Base-by-base conservation (phyloP, 1,284 basidiomycete genomes). In the Boletus semigastroideus region DNA sequence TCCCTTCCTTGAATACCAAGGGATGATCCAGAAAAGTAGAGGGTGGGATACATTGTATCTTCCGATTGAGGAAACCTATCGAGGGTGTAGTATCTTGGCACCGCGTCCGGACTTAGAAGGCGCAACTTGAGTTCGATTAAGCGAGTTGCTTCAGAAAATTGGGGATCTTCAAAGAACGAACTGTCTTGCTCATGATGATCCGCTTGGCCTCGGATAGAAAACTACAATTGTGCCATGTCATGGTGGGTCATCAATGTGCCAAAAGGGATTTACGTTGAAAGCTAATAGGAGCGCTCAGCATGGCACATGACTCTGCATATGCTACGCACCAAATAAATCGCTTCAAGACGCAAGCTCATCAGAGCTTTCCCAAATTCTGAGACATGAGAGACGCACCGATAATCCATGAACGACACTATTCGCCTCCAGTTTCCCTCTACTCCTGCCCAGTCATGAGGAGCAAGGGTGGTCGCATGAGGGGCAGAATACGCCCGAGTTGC, bases 401-500 rank as follows among this genome's bases (percentile, higher is more conserved):
- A 86, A 68, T 88, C 86, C 83, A 87, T 84, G 59, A 86, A 88
- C 52, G 79, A 86, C 14, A 87, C 80, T 55, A 83, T 81, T 65
- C 86, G 72, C 58, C 78, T 74, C 86, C 86, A 89, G 16, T 74
- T 78, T 63, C 84, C 86, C 64, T 83, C 80, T 5, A 87, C 77
- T 12, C 84, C 84, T 27, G 85, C 84, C 86, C 86, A 88, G 64
- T 87, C 85, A 31, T 64, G 58, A 19, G 68, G 59, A 41, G 61
- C 51, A 30, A 68, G 65, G 40, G 64, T 62, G 12, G 53, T 58
- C 30, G 66, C 51, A 13, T 70, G 74, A n/a, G 78, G 77, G 8
- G 79, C 78, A 22, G 81, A 82, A 61, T 79, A 78, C 20, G 77
- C 71, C 12, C 80, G 69, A 16, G 76, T 73, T 14, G 78, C 74